A percentile compares a stretch with the other conserved stretches of the same genome.
Evolutionary conservation across 2,329 filamentous ascomycete genomes (phyloP).

Genomic region (Penicillium concentricum): DNA sequence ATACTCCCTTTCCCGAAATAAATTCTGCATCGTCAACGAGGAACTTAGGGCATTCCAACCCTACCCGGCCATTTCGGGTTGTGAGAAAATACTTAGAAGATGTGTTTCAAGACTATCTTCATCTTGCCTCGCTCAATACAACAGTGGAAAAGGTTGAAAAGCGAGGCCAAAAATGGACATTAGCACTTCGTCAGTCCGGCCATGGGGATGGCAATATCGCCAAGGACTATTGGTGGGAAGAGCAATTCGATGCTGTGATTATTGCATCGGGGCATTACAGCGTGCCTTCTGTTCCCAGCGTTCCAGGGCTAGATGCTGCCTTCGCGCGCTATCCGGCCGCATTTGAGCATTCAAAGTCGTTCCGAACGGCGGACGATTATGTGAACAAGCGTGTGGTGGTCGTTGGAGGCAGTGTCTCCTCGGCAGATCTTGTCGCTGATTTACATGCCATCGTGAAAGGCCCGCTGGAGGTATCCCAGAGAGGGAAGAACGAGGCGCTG

Average conservation of each 20-base stretch:
- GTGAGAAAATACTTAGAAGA: conserved; percentile 26
- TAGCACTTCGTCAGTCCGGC: conserved; percentile 27
- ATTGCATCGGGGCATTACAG: conserved; percentile 46
- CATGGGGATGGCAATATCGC: conserved; percentile 8
- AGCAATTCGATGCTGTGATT: conserved; percentile 44
- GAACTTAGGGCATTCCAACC: conserved; percentile 21
- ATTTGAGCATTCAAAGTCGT: conserved; percentile 42
- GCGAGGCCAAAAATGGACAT: conserved; percentile 26
- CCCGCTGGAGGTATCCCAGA: conserved; percentile 21
- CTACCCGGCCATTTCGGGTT: conserved; percentile 25
- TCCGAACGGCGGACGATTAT: conserved; percentile 37
- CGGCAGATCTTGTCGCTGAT: conserved; percentile 28
- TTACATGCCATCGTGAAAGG: conserved; percentile 24
- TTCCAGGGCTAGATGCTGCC: conserved; percentile 36
- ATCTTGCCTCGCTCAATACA: conserved; percentile 32
- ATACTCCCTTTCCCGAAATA: conserved; percentile 24
- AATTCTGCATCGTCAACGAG: conserved; percentile 25
- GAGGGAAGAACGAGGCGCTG: conserved; percentile 21
- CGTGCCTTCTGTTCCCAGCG: conserved; percentile 40
- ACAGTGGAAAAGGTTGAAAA: conserved; percentile 31
- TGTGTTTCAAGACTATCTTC: conserved; percentile 25
- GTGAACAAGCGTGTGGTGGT: conserved; percentile 33
- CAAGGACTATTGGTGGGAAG: conserved; percentile 39
- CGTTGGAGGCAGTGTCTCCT: conserved; percentile 32
- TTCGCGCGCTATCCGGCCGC: conserved; percentile 30